Conservation (phyloP, 225 moss, liverwort and hornwort species). For the Physcomitrium patens region DNA sequence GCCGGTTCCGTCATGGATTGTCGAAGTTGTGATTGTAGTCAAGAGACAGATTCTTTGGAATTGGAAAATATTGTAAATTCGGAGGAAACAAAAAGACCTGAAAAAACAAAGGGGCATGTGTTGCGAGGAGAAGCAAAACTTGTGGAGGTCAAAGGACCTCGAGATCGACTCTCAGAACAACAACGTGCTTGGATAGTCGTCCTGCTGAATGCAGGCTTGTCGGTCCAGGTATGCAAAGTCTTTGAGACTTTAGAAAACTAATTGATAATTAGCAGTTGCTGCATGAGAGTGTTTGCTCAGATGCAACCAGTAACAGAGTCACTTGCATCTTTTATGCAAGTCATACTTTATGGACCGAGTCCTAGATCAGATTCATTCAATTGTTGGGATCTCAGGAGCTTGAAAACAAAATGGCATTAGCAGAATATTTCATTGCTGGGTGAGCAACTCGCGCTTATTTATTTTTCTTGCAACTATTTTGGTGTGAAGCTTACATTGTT, state of each 20-base stretch:
- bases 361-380: no score
- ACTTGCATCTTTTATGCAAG: no score
- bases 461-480: no score
- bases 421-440: no score
- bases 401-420: no score
- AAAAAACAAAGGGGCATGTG: constrained; percentile 21
- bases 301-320: no score
- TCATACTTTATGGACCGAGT: no score
- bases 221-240: constrained; percentile 93
- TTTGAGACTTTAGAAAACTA: constrained; percentile 57
- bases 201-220: constrained; percentile 77
- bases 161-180: constrained; percentile 93
- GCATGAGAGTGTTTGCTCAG: no score
- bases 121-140: constrained; percentile 84
- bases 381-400: no score
- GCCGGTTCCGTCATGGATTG: constrained; percentile 34
- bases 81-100: constrained; percentile 29
- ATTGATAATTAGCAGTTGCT: background rate
- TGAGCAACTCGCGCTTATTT: no score
- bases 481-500: no score
- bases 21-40: constrained; percentile 40
- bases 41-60: constrained; percentile 26
- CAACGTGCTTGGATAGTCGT: constrained; percentile 94
- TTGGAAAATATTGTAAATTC: background rate
- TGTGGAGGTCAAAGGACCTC: constrained; percentile 96